Evolutionary conservation across 805 yeast genomes (phyloP).

Genomic region (Kodamaea neixiangensis): DNA sequence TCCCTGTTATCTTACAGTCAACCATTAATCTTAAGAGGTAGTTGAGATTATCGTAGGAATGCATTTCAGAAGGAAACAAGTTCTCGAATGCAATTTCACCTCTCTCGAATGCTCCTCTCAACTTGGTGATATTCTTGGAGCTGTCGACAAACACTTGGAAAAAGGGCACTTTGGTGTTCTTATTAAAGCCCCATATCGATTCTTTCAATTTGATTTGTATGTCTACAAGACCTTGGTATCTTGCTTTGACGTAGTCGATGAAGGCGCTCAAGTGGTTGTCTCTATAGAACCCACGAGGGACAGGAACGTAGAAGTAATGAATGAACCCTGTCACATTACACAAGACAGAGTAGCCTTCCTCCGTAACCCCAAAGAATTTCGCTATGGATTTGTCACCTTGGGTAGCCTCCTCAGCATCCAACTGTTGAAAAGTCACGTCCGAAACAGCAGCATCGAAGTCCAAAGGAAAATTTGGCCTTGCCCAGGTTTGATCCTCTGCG

Average conservation of each 20-base stretch:
- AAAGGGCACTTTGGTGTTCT: conserved; percentile 75
- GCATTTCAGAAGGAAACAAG: conserved; percentile 58
- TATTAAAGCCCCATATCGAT: conserved; percentile 91
- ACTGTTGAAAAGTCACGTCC: conserved; percentile 80
- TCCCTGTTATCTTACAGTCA: conserved; percentile 89
- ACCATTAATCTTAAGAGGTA: conserved; percentile 86
- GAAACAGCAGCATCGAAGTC: conserved; percentile 48
- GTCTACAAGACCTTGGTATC: conserved; percentile 59
- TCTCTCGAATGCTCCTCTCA: conserved; percentile 81
- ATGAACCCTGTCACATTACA: conserved; percentile 87
- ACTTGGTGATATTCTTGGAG: conserved; percentile 62
- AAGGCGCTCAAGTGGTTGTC: conserved; percentile 53
- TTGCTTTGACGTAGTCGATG: conserved; percentile 45
- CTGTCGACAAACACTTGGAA: conserved; percentile 70
- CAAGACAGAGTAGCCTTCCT: conserved; percentile 81
- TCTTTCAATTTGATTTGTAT: conserved; percentile 73
- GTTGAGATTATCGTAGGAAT: conserved; percentile 88
- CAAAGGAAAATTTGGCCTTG: conserved; percentile 57
- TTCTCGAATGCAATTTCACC: conserved; percentile 71
- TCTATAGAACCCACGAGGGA: conserved; percentile 72
- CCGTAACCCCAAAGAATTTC: conserved; percentile 90
- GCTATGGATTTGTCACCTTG: conserved; percentile 59
- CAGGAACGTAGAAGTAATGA: conserved; percentile 91
- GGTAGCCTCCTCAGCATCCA: conserved; percentile 82
- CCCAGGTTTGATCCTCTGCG: conserved; percentile 44